phyloP scores from a whole-genome alignment of 345 rosid genomes.

The Heritiera littoralis region DNA sequence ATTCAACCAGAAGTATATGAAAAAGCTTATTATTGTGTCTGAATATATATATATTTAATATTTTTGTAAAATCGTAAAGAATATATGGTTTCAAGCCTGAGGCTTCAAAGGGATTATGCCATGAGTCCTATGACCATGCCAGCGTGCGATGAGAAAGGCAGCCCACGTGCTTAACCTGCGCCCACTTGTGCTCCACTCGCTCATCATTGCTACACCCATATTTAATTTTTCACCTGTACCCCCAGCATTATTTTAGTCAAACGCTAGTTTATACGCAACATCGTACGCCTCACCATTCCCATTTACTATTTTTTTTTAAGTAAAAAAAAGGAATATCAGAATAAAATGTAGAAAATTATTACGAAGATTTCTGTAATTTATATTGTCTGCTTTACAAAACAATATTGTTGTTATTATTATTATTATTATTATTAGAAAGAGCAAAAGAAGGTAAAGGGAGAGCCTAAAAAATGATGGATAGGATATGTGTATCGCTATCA shows the following conservation, averaged over 20 bases:
- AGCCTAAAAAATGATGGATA: slow-evolving; percentile 13
- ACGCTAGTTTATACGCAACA: slow-evolving; percentile 42
- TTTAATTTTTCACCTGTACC: slow-evolving; percentile 25
- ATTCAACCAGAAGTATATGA: slow-evolving; percentile 24
- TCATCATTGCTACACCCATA: slow-evolving; percentile 69
- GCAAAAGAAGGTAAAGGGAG: background rate
- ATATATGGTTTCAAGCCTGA: slow-evolving; percentile 20
- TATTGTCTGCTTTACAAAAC: slow-evolving; percentile 1
- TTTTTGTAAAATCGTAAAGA: background rate
- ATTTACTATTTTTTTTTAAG: background rate
- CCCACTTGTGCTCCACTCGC: slow-evolving; percentile 58
- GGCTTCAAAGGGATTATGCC: slow-evolving; percentile 11
- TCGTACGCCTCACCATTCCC: slow-evolving; percentile 29
- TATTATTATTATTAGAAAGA: background rate
- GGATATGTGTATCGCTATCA: slow-evolving; percentile 31
- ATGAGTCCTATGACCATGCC: slow-evolving; percentile 27
- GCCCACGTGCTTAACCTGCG: slow-evolving; percentile 87
- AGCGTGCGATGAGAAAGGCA: slow-evolving; percentile 69
- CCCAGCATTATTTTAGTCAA: slow-evolving; percentile 41
- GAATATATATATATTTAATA: background rate
- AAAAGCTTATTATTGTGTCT: background rate
- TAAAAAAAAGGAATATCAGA: background rate
- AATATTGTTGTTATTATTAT: background rate
- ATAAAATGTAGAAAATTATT: background rate
- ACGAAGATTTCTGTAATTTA: slow-evolving; percentile 10